phyloP scores from a whole-genome alignment of 495 filamentous ascomycete species.

The Penicillium riverlandense region DNA sequence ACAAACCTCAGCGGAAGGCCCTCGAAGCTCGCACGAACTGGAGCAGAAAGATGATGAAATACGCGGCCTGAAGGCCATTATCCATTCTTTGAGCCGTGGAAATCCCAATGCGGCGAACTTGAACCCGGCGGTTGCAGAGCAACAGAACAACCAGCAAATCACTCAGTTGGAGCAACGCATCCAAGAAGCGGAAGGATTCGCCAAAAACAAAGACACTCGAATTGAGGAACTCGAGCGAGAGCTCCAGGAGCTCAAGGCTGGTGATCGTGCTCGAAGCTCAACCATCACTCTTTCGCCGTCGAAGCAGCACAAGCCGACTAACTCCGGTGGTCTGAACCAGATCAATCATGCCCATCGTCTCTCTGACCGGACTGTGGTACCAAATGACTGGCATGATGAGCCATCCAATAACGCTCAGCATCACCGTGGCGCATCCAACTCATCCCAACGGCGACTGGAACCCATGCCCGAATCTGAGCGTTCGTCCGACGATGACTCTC shows the following conservation, averaged over 20 bases:
- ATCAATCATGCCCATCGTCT: constrained; percentile 33
- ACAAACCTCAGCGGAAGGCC: constrained; percentile 42
- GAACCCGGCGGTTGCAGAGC: constrained; percentile 17
- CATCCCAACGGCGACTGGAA: constrained; percentile 33
- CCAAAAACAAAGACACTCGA: constrained; percentile 63
- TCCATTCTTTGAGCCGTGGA: constrained; percentile 82
- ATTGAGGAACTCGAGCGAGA: constrained; percentile 91
- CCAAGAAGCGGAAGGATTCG: constrained; percentile 59
- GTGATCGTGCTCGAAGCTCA: constrained; percentile 29
- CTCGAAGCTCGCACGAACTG: constrained; percentile 57
- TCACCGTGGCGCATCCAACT: constrained; percentile 23
- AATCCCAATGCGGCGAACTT: constrained; percentile 34
- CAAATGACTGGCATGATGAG: constrained; percentile 35
- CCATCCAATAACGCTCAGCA: constrained; percentile 23
- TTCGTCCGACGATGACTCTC: constrained; percentile 64
- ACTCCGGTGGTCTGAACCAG: constrained; percentile 18
- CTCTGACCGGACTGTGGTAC: constrained; percentile 42
- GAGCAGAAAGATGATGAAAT: constrained; percentile 98
- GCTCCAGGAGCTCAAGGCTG: constrained; percentile 54
- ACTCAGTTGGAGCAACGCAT: constrained; percentile 64
- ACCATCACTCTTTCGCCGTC: constrained; percentile 33
- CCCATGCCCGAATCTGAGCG: constrained; percentile 67
- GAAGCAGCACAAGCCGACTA: constrained; percentile 31
- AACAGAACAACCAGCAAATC: constrained; percentile 24
- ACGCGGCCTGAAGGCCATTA: constrained; percentile 91